Evolutionary conservation across 495 filamentous ascomycete species (phyloP), one percentile per base, ranked within the genome.

Genomic region (Sordaria brevicollis): DNA sequence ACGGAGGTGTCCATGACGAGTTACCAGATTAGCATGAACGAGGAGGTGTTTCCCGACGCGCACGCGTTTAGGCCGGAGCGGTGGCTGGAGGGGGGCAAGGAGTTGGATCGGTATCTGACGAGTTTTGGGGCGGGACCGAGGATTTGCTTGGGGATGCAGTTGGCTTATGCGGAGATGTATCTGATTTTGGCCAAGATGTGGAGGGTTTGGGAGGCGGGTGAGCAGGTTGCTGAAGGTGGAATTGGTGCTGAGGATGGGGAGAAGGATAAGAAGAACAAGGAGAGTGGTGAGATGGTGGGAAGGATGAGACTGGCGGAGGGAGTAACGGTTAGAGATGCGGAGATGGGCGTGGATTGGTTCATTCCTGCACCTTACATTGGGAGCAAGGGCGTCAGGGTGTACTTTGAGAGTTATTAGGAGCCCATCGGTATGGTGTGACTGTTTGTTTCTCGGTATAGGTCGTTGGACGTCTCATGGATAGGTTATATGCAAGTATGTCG

Each of bases 61-160:
- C 39, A 75, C 5, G 67, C 37, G 17, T 87, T 86, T 67, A 65
- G 75, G 15, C 84, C 86, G 0, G 77, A 83, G 37, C 79, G 86
- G 35, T 88, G 84, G 85, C 71, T 84, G 67, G 71, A n/a, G 71
- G 75, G 31, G 2, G n/a, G n/a, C n/a, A 9, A n/a, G 38, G 21
- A 19, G n/a, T n/a, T 70, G 33, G 71, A 72, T 1, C 35, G 31
- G 4, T 65, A 68, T 39, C 15, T 72, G 15, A 69, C 71, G 13
- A 66, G 70, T 4, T 72, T 68, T 31, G 39, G 71, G 2, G 66
- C 54, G 0, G 70, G 73, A 2, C 34, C 34, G 7, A 36, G 73
- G 17, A 38, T 35, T 1, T 72, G 71, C 38, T 36, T 71, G 9
- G 72, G 72, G 3, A 66, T 67, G 39, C 65, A 66, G 62, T 34